Evolutionary conservation across 1,284 basidiomycete genomes (phyloP), one percentile per base, ranked within the genome.

Genomic region (Athelia psychrophila): DNA sequence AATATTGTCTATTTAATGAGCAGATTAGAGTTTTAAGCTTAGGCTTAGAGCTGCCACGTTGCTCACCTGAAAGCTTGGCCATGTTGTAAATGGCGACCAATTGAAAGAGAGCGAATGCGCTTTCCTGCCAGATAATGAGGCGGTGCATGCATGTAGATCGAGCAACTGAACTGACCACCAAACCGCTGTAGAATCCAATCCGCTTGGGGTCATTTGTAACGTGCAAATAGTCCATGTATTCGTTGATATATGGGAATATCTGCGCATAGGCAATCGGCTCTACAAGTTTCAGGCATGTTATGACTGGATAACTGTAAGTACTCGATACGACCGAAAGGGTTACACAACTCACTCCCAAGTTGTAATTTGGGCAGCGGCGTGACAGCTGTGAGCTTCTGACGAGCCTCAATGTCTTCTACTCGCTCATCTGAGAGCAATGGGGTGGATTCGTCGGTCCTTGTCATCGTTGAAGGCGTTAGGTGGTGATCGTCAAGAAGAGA

Each of bases 31-130:
- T 10, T 47, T 44, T 12, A 16, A 44, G 33, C 27, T 30, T 30
- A 18, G n/a, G 15, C 33, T 55, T 8, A 19, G 24, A 51, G 71
- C 18, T 51, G 81, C 6, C 27, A 30, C 27, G 13, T 13, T 30
- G 6, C 27, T 30, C 27, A 30, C 83, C 81, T 44, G 84, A 85
- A 12, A 84, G 58, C 38, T 69, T 73, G 2, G 82, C 83, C 81
- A 83, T 86, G 5, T 79, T 78, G 60, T 83, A 85, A 52, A 85
- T 84, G n/a, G 81, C 80, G 27, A 75, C 62, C 3, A 86, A 70
- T 58, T 88, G 85, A 1, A 80, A 70, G 20, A 86, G 51, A 3
- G 84, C 81, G 62, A 86, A 87, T 23, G 72, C 73, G 50, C 81
- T 84, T 66, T 87, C 84, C 81, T 84, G 58, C 19, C 4, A 42